Evolutionary conservation across 2,329 filamentous ascomycete species (phyloP).

Genomic region (Bipolaris zeicola): DNA sequence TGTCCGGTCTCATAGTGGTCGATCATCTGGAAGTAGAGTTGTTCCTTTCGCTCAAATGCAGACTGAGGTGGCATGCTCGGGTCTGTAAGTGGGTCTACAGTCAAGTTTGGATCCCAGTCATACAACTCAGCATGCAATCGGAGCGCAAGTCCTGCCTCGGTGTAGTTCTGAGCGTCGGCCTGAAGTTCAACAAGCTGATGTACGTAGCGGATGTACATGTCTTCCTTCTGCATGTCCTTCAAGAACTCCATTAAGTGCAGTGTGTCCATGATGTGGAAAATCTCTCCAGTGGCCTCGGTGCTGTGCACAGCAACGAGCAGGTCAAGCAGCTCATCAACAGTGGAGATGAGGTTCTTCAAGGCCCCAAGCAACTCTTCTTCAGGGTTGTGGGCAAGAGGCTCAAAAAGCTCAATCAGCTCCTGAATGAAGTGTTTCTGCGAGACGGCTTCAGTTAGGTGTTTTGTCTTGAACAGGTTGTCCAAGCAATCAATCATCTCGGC

Average conservation of each 20-base stretch:
- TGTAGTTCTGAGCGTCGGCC: constrained; percentile 73
- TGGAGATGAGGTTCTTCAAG: constrained; percentile 77
- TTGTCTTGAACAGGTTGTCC: constrained; percentile 87
- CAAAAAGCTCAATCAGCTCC: constrained; percentile 82
- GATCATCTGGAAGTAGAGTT: constrained; percentile 92
- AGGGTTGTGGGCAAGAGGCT: constrained; percentile 66
- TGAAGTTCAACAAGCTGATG: constrained; percentile 87
- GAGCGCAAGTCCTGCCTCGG: constrained; percentile 86
- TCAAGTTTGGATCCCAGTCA: constrained; percentile 79
- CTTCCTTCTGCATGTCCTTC: constrained; percentile 94
- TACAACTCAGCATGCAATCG: constrained; percentile 92
- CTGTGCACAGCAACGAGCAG: constrained; percentile 88
- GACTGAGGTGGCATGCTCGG: constrained; percentile 82
- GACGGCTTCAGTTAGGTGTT: constrained; percentile 84
- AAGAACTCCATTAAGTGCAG: constrained; percentile 94
- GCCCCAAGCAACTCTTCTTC: constrained; percentile 78
- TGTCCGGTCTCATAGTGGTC: constrained; percentile 93
- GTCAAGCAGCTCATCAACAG: constrained; percentile 88
- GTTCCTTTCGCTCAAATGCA: constrained; percentile 90
- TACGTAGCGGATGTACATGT: constrained; percentile 95
- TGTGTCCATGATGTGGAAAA: constrained; percentile 83
- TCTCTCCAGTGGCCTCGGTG: constrained; percentile 73
- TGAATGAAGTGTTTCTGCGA: constrained; percentile 90
- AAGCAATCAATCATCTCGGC: constrained; percentile 96
- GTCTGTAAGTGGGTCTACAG: constrained; percentile 69